These are phyloP conservation scores for Cudoniella acicularis DNA, from an alignment of 495 filamentous ascomycete genomes.

Conservation along the genomic window DNA sequence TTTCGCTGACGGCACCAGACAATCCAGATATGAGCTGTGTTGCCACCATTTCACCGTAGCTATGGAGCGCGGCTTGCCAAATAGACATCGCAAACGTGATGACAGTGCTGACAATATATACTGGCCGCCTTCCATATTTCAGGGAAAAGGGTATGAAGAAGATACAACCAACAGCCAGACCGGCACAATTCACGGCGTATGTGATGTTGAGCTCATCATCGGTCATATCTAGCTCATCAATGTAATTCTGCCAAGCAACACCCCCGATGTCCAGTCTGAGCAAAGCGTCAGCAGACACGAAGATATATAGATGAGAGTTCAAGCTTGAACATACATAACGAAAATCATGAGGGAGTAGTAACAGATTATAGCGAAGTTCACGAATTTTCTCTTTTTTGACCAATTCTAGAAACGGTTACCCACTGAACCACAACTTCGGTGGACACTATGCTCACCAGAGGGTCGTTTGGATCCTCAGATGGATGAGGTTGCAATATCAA, in stretches of 20 bases:
- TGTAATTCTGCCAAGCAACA: constrained; percentile 34
- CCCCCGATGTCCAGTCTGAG: constrained; percentile 1
- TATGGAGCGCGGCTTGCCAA: constrained; percentile 1
- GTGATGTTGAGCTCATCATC: constrained; percentile 33
- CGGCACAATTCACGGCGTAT: constrained; percentile 33
- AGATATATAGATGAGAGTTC: too few relatives aligned
- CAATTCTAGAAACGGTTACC: constrained; percentile 3
- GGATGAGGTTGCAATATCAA: constrained; percentile 52
- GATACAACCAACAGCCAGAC: constrained; percentile 39
- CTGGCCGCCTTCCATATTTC: constrained; percentile 41
- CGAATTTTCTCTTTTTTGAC: not conserved
- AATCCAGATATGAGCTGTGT: not conserved
- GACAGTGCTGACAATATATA: constrained; percentile 32
- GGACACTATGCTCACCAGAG: constrained; percentile 28
- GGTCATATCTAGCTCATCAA: constrained; percentile 35
- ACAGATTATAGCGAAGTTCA: constrained; percentile 2
- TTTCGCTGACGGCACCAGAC: constrained; percentile 2
- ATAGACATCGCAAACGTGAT: constrained; percentile 1
- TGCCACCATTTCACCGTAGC: constrained; percentile 1
- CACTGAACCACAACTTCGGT: not conserved
- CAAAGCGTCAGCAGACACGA: not conserved
- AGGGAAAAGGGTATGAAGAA: constrained; percentile 43
- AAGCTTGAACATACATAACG: not conserved
- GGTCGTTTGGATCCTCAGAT: constrained; percentile 56
- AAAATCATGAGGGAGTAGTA: not conserved